These are phyloP conservation scores for Pleurotus citrinopileatus DNA, from an alignment of 768 basidiomycete species.

Conservation along the genomic window DNA sequence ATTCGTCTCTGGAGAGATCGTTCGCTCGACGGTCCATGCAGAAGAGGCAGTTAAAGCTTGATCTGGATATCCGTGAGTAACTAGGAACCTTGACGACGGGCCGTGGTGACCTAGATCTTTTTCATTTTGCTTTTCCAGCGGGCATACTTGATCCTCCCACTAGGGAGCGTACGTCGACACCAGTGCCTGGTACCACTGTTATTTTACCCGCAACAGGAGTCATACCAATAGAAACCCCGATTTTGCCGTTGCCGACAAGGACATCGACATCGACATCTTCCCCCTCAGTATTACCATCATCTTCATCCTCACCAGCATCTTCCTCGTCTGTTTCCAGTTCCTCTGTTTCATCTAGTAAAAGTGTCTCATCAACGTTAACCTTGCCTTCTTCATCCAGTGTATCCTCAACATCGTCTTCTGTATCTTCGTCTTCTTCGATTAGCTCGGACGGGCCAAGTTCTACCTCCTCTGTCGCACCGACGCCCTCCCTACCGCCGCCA, in stretches of 20 bases:
- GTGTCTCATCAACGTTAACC: not conserved
- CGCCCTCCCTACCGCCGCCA: not conserved
- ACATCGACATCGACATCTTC: not conserved
- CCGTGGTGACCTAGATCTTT: not conserved
- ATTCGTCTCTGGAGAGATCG: slow-evolving; percentile 6
- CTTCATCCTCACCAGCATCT: not conserved
- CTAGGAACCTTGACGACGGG: not conserved
- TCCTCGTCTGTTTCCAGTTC: not conserved
- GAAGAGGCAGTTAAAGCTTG: not conserved
- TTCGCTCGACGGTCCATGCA: slow-evolving; percentile 2
- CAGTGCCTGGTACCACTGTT: not conserved
- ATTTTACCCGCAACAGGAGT: not conserved
- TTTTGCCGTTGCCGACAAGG: not conserved
- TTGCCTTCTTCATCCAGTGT: not conserved
- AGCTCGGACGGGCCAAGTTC: not conserved
- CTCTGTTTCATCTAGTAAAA: not conserved
- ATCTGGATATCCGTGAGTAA: not conserved
- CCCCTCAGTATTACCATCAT: not conserved
- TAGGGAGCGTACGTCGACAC: not conserved
- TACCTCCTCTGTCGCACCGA: not conserved
- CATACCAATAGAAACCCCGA: not conserved
- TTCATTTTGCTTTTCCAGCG: not conserved
- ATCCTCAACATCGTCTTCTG: not conserved
- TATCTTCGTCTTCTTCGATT: not conserved
- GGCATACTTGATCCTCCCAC: not conserved